phyloP scores from a whole-genome alignment of 2,329 filamentous ascomycete genomes.

The Dactylellina drechsleri region DNA sequence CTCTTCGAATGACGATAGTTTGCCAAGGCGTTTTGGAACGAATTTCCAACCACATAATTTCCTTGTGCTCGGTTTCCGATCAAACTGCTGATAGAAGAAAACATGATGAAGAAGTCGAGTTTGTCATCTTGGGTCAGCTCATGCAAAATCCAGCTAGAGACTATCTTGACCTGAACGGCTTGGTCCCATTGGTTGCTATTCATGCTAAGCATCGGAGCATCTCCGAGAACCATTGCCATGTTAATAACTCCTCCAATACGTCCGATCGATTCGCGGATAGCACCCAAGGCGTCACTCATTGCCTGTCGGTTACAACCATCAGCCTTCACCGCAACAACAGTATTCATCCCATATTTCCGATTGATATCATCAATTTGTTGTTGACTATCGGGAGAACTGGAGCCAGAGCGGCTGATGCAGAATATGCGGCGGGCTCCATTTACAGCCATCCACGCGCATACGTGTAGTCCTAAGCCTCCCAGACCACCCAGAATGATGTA shows the following conservation, averaged over 20 bases:
- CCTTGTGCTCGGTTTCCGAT: slow-evolving; percentile 58
- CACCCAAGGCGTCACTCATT: slow-evolving; percentile 8
- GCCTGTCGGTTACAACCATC: slow-evolving; percentile 24
- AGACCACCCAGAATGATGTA: slow-evolving; percentile 34
- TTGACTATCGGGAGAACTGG: slow-evolving; percentile 17
- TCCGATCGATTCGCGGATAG: slow-evolving; percentile 3
- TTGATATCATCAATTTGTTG: slow-evolving; percentile 27
- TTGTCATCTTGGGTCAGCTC: slow-evolving; percentile 38
- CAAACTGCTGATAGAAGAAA: slow-evolving; percentile 57
- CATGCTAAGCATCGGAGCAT: slow-evolving; percentile 55
- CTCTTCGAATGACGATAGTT: slow-evolving; percentile 25
- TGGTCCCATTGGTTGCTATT: slow-evolving; percentile 56
- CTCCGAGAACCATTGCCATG: slow-evolving; percentile 55
- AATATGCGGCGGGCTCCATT: slow-evolving; percentile 19
- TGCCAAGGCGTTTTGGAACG: slow-evolving; percentile 57
- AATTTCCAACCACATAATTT: slow-evolving; percentile 58
- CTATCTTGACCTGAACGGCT: slow-evolving; percentile 54
- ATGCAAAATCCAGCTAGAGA: slow-evolving; percentile 56
- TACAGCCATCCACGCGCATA: slow-evolving; percentile 24
- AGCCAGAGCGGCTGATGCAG: slow-evolving; percentile 19
- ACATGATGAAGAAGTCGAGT: slow-evolving; percentile 57
- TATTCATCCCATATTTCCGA: slow-evolving; percentile 7
- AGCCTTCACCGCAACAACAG: slow-evolving; percentile 15
- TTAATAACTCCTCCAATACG: slow-evolving; percentile 54
- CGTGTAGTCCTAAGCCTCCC: slow-evolving; percentile 24